Base-by-base conservation (phyloP, 2,329 filamentous ascomycete species). In the Fusarium incarnatum region DNA sequence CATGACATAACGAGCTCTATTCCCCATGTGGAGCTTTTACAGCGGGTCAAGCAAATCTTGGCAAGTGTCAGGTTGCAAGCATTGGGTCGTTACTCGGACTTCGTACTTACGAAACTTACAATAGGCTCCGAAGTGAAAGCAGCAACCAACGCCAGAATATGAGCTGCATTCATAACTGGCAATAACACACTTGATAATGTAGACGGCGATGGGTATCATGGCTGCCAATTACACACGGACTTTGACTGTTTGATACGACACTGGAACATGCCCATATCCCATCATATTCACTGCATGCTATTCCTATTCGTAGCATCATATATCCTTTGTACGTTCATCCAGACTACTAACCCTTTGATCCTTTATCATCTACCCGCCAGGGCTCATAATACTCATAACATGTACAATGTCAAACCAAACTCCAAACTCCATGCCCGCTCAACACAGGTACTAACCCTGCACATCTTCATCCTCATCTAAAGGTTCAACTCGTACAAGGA, bases 401-500 rank as follows among this genome's bases (percentile, higher is more conserved):
- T 61, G 30, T 68, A 61, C 59, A 71, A 61, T 71, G 59, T 27
- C 45, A 64, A 37, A 57, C 64, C 68, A 15, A 70, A 70, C 68
- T 61, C 68, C 68, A 64, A 49, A 52, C 32, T 52, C 20, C 48
- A 28, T 61, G 20, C 20, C 25, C 37, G 46, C 23, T 42, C 46
- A 37, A 12, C 8, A 48, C 32, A 53, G 25, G 18, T 15, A 20
- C 48, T 56, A 50, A 59, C 72, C 60, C 73, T 68, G 73, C 9
- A 60, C 60, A 34, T 75, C 73, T 56, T 89, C 88, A n/a, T 89
- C 88, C 72, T 94, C 92, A 75, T 96, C 93, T 66, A 94, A 85
- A 6, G 94, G 93, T 82, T 98, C 95, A 16, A 98, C 93, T 59
- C 96, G 84, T 37, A 98, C 94, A 23, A 99, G 83, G 25, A 99